Percentiles rank a stretch among this genome's conserved stretches.
phyloP scores from a whole-genome alignment of 306 rosid genomes.

The Cucurbita moschata region DNA sequence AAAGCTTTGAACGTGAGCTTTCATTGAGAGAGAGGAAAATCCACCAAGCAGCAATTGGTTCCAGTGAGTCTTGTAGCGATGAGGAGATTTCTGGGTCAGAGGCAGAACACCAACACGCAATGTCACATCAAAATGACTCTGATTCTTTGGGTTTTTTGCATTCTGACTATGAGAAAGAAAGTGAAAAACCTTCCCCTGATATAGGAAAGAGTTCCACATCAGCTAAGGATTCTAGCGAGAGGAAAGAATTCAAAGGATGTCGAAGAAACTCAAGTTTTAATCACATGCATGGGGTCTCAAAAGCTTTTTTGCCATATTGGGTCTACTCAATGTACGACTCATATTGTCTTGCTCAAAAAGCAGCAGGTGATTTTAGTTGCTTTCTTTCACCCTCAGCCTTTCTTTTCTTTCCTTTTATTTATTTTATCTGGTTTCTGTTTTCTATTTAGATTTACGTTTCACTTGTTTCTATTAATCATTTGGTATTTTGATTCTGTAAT shows the following conservation, averaged over 20 bases:
- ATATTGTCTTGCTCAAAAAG: slow-evolving; percentile 72
- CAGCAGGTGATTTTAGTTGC: slow-evolving; percentile 46
- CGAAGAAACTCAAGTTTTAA: slow-evolving; percentile 15
- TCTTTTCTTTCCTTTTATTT: neutral
- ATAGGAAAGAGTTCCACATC: slow-evolving; percentile 35
- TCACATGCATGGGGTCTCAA: slow-evolving; percentile 36
- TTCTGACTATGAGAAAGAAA: slow-evolving; percentile 23
- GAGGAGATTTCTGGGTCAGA: slow-evolving; percentile 25
- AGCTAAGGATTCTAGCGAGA: slow-evolving; percentile 24
- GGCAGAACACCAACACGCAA: slow-evolving; percentile 28
- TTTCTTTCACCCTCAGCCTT: neutral
- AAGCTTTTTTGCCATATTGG: slow-evolving; percentile 78
- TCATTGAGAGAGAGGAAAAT: slow-evolving; percentile 43
- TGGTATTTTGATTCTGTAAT: neutral
- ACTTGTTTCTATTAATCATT: neutral
- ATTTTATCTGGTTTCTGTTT: neutral
- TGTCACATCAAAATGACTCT: slow-evolving; percentile 24
- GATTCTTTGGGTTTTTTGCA: slow-evolving; percentile 23
- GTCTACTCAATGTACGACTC: slow-evolving; percentile 82
- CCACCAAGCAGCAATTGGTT: slow-evolving; percentile 35
- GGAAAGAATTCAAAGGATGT: slow-evolving; percentile 18
- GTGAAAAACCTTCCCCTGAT: slow-evolving; percentile 21
- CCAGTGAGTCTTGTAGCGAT: slow-evolving; percentile 28
- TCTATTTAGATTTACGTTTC: neutral
- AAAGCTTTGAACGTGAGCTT: slow-evolving; percentile 57